Conservation (phyloP, 192 early-diverging fungal species). For the Entomortierella chlamydospora region DNA sequence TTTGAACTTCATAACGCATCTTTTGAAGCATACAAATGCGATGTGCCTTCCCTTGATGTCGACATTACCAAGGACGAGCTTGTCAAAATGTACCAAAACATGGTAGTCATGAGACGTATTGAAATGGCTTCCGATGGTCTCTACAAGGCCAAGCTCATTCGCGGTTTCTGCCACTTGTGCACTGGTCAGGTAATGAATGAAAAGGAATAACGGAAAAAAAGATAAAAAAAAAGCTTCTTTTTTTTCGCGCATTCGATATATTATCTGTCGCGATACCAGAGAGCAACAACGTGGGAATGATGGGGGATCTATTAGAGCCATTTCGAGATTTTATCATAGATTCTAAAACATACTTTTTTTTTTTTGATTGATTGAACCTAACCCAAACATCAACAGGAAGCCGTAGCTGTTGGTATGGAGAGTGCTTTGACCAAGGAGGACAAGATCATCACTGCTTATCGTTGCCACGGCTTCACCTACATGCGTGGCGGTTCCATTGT, state of each 20-base stretch:
- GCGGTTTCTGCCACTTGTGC: conserved; percentile 99
- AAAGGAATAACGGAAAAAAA: background rate
- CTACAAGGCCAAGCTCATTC: conserved; percentile 97
- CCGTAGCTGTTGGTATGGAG: conserved; percentile 94
- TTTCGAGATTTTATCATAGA: background rate
- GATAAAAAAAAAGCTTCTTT: too few species aligned
- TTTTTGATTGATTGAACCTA: background rate
- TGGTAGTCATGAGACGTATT: conserved; percentile 90
- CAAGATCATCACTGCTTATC: conserved; percentile 96
- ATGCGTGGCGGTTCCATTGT: conserved; percentile 79
- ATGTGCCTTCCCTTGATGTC: conserved; percentile 70
- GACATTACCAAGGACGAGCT: conserved; percentile 78
- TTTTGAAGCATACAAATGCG: conserved; percentile 90
- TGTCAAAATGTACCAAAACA: conserved; percentile 85
- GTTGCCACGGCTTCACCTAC: conserved; percentile 97
- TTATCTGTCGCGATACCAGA: too few species aligned
- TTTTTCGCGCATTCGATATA: too few species aligned
- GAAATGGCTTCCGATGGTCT: conserved; percentile 94
- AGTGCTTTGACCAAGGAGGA: conserved; percentile 89
- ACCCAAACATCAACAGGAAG: conserved; percentile 65
- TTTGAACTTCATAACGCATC: conserved; percentile 70
- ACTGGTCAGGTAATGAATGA: conserved; percentile 83
- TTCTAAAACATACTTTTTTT: background rate
- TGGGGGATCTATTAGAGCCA: conserved; percentile 5
- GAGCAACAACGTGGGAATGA: too few species aligned